Conservation (phyloP, 2,329 filamentous ascomycete genomes). For the Claviceps fusiformis region DNA sequence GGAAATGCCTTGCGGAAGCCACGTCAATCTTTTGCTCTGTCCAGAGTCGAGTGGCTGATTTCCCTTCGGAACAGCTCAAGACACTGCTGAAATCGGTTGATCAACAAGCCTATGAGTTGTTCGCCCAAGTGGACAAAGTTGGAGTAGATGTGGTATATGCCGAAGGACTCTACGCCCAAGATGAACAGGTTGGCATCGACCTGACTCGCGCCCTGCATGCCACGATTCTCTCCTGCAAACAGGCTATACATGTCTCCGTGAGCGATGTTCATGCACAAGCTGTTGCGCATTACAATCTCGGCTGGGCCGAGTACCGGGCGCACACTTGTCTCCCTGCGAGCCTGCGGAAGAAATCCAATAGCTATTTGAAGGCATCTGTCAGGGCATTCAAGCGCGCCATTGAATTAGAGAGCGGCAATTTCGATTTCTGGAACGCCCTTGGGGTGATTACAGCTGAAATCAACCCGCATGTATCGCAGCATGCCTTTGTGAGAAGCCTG, state of each 20-base stretch:
- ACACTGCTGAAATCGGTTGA: slow-evolving; percentile 42
- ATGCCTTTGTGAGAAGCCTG: slow-evolving; percentile 84
- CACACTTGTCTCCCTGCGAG: slow-evolving; percentile 49
- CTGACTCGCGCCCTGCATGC: slow-evolving; percentile 51
- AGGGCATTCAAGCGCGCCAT: slow-evolving; percentile 91
- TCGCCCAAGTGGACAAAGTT: slow-evolving; percentile 57
- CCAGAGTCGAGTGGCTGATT: slow-evolving; percentile 49
- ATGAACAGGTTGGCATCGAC: slow-evolving; percentile 33
- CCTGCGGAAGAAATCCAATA: slow-evolving; percentile 43
- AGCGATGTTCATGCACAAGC: slow-evolving; percentile 77
- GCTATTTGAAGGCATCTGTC: slow-evolving; percentile 68
- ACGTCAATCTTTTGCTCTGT: slow-evolving; percentile 73
- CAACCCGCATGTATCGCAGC: slow-evolving; percentile 79
- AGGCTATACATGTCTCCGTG: slow-evolving; percentile 59
- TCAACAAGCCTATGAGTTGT: slow-evolving; percentile 42
- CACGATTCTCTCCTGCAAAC: slow-evolving; percentile 74
- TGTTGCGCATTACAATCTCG: slow-evolving; percentile 93
- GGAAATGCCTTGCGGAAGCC: slow-evolving; percentile 85
- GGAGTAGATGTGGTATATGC: slow-evolving; percentile 31
- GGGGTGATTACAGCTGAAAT: slow-evolving; percentile 80
- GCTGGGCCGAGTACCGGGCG: slow-evolving; percentile 81
- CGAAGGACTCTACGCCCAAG: slow-evolving; percentile 29
- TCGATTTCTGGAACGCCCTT: slow-evolving; percentile 94
- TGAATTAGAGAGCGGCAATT: slow-evolving; percentile 83
- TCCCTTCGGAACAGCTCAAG: slow-evolving; percentile 46